Base-by-base conservation (phyloP, 2,329 filamentous ascomycete genomes). In the Phoma herbarum region DNA sequence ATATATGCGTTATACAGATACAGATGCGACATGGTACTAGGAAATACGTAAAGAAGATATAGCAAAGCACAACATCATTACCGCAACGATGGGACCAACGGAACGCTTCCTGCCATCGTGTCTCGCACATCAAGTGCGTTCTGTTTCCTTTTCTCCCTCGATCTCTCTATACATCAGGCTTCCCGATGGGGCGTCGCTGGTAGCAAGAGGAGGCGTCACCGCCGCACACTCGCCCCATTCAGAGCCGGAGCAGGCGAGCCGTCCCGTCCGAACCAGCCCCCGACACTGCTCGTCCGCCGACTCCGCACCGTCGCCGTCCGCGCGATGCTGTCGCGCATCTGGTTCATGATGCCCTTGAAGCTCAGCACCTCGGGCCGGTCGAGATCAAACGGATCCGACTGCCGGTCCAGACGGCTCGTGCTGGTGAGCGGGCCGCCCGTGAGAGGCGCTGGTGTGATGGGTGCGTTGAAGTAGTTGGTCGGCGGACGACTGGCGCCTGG, bases 341-440 rank as follows among this genome's bases (percentile, higher is more conserved):
- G 64, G 12, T 67, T 70, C 39, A 66, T 59, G 16, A 75, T 68
- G 39, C 61, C 64, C 4, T 73, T 69, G 45, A 77, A 75, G 0
- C 73, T 71, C 9, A 79, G 64, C 9, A 79, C 71, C 57, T 79
- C 77, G 10, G 77, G 77, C 12, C 75, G 65, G 52, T 79, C 77
- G 14, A 79, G 71, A 54, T 79, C 77, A 43, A 79, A 79, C 0
- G 77, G 77, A 54, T 79, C 77, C 1, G 75, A 77, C 39, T 78
- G 74, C 14, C 76, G 72, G 31, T 74, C 70, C n/a, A 63, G 68
- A 8, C 72, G 68, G 22, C 50, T 54, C 12, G 45, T 53, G 45
- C 45, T 53, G 18, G 55, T 58, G 23, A 50, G 49, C 5, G 43
- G 37, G 16, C 55, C 55, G 29, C 55, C 20, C 18, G 43, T 53